phyloP scores from a whole-genome alignment of 306 rosid species.

The Fragaria iinumae region DNA sequence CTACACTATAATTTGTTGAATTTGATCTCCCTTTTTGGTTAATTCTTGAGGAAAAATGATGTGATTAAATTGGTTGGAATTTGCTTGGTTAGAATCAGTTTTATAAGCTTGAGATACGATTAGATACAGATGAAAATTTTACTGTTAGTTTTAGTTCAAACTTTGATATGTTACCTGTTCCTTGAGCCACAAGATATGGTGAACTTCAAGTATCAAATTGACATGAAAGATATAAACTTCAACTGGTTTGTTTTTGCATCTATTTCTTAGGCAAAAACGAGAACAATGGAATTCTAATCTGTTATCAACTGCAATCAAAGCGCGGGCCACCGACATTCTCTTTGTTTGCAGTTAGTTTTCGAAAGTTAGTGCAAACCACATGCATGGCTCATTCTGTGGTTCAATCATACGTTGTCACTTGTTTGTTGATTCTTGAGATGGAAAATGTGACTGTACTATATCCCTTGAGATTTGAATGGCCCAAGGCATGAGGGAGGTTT shows the following conservation, averaged over 20 bases:
- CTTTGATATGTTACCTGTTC: neutral
- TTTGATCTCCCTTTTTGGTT: slow-evolving; percentile 1
- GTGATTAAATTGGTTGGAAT: neutral
- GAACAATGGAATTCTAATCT: neutral
- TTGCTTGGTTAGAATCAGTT: neutral
- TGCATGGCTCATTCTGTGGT: neutral
- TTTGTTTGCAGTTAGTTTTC: too few species aligned
- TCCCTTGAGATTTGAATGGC: neutral
- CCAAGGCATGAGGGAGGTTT: neutral
- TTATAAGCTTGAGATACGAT: neutral
- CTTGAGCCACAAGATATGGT: neutral
- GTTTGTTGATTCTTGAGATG: neutral
- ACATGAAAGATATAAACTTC: neutral
- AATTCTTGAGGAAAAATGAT: neutral
- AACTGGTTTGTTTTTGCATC: neutral
- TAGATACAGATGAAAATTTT: neutral
- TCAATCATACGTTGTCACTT: neutral
- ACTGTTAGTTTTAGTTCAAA: neutral
- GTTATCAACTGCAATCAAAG: neutral
- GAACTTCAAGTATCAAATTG: neutral
- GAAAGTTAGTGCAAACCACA: too few species aligned
- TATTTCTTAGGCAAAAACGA: neutral
- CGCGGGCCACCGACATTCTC: too few species aligned
- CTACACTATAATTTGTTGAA: slow-evolving; percentile 11
- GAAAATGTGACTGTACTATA: neutral